Percentiles rank a stretch among this genome's conserved stretches.
phyloP scores from a whole-genome alignment of 495 filamentous ascomycete genomes.

The Trichoderma asperelloides region DNA sequence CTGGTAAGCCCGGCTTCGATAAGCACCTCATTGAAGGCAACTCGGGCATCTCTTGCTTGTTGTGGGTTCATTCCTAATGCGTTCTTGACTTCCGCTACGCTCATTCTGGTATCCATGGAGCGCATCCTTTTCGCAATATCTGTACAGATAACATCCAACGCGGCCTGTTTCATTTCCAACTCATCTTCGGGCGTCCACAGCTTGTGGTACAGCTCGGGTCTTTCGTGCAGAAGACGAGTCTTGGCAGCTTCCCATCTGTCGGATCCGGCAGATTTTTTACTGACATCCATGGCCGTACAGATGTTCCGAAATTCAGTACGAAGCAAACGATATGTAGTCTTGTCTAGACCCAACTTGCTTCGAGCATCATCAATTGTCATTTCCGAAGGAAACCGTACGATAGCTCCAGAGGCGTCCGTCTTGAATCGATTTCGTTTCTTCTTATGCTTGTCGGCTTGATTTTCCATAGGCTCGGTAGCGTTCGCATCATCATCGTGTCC shows the following conservation, averaged over 20 bases:
- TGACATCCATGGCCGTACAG: conserved; percentile 53
- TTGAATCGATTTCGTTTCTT: conserved; percentile 67
- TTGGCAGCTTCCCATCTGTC: conserved; percentile 68
- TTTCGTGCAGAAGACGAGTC: conserved; percentile 56
- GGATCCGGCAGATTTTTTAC: conserved; percentile 68
- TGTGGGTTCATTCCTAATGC: conserved; percentile 63
- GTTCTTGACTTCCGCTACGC: conserved; percentile 64
- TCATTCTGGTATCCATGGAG: conserved; percentile 51
- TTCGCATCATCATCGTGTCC: not conserved
- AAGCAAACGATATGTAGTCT: conserved; percentile 50
- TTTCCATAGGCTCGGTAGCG: not conserved
- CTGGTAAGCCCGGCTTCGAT: conserved; percentile 63
- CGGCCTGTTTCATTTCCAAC: conserved; percentile 35
- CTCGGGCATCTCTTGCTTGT: conserved; percentile 55
- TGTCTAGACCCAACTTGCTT: conserved; percentile 55
- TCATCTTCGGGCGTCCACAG: conserved; percentile 28
- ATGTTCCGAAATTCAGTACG: conserved; percentile 61
- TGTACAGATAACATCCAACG: conserved; percentile 69
- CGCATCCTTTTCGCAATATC: conserved; percentile 77
- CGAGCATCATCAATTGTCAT: conserved; percentile 76
- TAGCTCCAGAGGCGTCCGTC: conserved; percentile 55
- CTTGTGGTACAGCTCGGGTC: conserved; percentile 51
- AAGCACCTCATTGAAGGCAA: conserved; percentile 57
- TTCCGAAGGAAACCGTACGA: conserved; percentile 65
- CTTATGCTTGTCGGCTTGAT: not conserved